phyloP scores from a whole-genome alignment of 495 filamentous ascomycete genomes.

The Jackrogersella multiformis region DNA sequence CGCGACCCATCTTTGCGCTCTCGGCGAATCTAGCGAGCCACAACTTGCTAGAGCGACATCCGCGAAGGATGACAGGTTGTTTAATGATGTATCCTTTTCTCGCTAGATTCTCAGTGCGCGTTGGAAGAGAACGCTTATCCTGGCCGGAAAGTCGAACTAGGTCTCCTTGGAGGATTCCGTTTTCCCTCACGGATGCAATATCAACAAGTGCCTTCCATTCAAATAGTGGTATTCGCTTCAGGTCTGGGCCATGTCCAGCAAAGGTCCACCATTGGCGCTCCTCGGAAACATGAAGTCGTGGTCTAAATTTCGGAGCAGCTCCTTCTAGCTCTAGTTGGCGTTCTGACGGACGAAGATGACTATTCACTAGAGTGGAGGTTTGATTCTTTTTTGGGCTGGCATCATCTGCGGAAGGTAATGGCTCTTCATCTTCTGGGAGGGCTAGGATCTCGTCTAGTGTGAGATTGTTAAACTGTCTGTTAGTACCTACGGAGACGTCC shows the following conservation, averaged over 20 bases:
- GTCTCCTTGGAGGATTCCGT: slow-evolving; percentile 82
- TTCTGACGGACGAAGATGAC: background rate
- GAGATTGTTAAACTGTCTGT: slow-evolving; percentile 54
- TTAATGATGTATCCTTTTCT: slow-evolving; percentile 89
- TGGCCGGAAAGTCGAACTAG: slow-evolving; percentile 80
- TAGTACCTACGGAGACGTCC: slow-evolving; percentile 54
- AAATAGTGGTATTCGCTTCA: slow-evolving; percentile 67
- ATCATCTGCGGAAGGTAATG: slow-evolving; percentile 4
- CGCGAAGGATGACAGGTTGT: slow-evolving; percentile 68
- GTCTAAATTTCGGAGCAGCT: slow-evolving; percentile 19
- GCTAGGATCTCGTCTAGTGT: slow-evolving; percentile 52
- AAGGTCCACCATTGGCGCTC: slow-evolving; percentile 75
- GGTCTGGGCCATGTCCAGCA: slow-evolving; percentile 81
- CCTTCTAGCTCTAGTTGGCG: background rate
- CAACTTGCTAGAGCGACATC: slow-evolving; percentile 72
- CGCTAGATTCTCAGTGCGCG: slow-evolving; percentile 77
- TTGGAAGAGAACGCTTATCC: slow-evolving; percentile 88
- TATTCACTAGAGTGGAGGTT: slow-evolving; percentile 5
- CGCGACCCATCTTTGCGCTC: slow-evolving; percentile 42
- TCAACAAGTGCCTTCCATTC: slow-evolving; percentile 82
- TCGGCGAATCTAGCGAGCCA: slow-evolving; percentile 61
- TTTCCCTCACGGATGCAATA: slow-evolving; percentile 74
- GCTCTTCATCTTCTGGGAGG: slow-evolving; percentile 49
- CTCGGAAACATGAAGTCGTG: slow-evolving; percentile 51
- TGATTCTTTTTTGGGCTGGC: background rate